A percentile compares a stretch with the other conserved stretches of the same genome.
phyloP scores from a whole-genome alignment of 192 early-diverging fungal genomes.

The Backusella mclennaniae region DNA sequence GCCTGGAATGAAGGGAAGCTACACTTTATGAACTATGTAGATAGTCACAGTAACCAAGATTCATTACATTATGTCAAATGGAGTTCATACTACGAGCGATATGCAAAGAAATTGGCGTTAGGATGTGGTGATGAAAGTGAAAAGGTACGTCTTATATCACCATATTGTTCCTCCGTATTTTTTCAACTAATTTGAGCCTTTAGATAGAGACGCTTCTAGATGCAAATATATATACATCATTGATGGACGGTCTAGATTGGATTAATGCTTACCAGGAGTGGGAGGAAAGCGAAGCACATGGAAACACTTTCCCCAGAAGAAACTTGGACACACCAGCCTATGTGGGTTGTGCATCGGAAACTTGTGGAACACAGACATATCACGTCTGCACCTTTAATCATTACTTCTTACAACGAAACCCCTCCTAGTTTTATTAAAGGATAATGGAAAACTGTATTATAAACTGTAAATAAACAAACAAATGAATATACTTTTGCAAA shows the following conservation, averaged over 20 bases:
- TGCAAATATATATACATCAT: neutral
- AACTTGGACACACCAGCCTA: neutral
- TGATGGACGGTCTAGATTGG: neutral
- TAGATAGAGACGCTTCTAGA: neutral
- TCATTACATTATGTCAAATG: neutral
- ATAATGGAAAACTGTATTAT: neutral
- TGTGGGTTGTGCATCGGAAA: neutral
- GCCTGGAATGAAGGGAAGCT: neutral
- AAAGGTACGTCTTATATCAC: neutral
- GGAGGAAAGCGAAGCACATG: neutral
- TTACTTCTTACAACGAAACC: neutral
- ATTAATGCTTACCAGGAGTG: neutral
- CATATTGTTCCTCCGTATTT: neutral
- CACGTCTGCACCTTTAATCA: neutral
- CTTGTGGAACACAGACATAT: neutral
- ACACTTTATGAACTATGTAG: neutral
- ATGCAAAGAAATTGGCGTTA: neutral
- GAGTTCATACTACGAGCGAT: neutral
- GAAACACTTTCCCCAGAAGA: neutral
- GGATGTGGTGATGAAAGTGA: neutral
- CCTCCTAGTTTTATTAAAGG: neutral
- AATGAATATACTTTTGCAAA: neutral
- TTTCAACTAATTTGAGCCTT: neutral
- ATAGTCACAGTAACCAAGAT: neutral
- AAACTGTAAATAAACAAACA: neutral